Base-by-base conservation (phyloP, 805 yeast genomes). In the Phaffomyces antillensis region DNA sequence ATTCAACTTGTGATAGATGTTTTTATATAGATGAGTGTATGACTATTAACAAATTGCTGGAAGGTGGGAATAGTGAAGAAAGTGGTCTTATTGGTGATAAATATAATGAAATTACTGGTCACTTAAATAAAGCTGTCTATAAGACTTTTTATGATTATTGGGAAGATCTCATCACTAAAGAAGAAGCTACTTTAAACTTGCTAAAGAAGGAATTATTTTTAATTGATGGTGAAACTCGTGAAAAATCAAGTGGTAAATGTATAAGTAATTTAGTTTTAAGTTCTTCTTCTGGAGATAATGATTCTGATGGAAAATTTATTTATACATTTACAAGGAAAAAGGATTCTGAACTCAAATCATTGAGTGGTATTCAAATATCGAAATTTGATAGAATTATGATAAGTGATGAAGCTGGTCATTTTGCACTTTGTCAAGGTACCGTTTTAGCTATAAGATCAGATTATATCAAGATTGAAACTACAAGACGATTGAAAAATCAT, bases 361-460 rank as follows among this genome's bases (percentile, higher is more conserved):
- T 62, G 57, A 43, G 50, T 54, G 60, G 57, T 3, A 65, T 82
- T 0, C 87, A 83, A 46, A 54, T 88, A 2, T 42, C 66, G 0
- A 66, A 70, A 34, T 71, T 75, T 50, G 96, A 90, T 56, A 68
- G 78, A 35, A 74, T 90, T 1, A 70, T 84, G 15, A 66, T 89
- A 1, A 88, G 96, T 56, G 96, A 86, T 60, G 95, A 86, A 53
- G 48, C 60, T 0, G 96, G 96, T 1, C 87, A 84, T 59, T 82
- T 82, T 60, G 84, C 86, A 0, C 55, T 90, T 23, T 79, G 88
- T 1, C 71, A 70, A 41, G 96, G 95, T 0, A 62, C 59, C 37
- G 70, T 89, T 5, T 63, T 66, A 7, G 52, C 59, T 4, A 64
- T 84, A 0, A 65, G 72, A 7, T 63, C 68, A 0, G 66, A 67